Evolutionary conservation across 2,329 filamentous ascomycete species (phyloP), one percentile per base, ranked within the genome.

Genomic region (Penicillium sp.): DNA sequence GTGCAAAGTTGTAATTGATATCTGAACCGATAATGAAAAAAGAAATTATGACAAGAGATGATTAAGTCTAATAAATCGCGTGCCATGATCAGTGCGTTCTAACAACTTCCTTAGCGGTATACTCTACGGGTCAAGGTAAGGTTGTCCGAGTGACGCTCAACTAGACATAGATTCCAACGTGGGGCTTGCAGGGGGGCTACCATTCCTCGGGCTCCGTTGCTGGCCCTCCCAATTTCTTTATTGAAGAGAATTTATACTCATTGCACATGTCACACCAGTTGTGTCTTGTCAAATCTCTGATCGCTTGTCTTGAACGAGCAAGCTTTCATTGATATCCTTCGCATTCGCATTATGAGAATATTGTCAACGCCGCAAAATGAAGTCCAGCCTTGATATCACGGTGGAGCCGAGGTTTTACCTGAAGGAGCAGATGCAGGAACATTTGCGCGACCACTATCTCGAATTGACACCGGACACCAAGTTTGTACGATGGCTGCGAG

Each of bases 401-500:
- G 48, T 53, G 16, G 54, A 63, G 28, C 40, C 48, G 22, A 59
- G 55, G 41, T 25, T 50, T 16, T 56, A 50, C 3, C 18, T 56
- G 20, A 45, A 53, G 5, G 50, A 58, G 8, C 53, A 63, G 38
- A 50, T 69, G 33, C 47, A 53, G 5, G 50, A 58, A 9, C 53
- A 63, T 40, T 50, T 69, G 30, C 54, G 52, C 41, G 51, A 64
- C 18, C 58, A 64, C 42, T 51, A 55, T 24, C 64, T 70, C 28
- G 64, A 67, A 48, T 28, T 69, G 14, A 65, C 68, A 25, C 47
- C 63, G 0, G 66, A 70, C 53, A 65, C 63, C 1, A 54, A 56
- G 43, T 65, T 63, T 46, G 62, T 70, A 35, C 64, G 66, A 51
- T 70, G 67, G 67, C 51, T 55, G 9, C 51, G 62, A 24, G 58